Evolutionary conservation across 164 flowering plant genomes (phyloP), one percentile per base, ranked within the genome.

Genomic region (grape (Vitis vinifera)): DNA sequence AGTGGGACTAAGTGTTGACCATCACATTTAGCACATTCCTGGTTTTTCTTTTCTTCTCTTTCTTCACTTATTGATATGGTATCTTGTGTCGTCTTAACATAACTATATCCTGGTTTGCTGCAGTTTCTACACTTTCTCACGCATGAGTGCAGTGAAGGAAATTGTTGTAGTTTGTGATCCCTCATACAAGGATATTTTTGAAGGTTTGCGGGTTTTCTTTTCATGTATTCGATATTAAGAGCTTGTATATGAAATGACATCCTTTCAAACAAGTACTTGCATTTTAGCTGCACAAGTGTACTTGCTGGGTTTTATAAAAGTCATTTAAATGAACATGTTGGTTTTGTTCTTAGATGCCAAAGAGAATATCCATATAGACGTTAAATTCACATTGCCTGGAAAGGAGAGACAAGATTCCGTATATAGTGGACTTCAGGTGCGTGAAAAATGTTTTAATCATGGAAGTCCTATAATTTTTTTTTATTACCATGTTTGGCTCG

Each of bases 321-420:
- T 53, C 48, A 15, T 59, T 66, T 7, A 31, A 59, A 23, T 29
- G 48, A 51, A 73, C 14, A 23, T 67, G 11, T 69, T 65, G 51
- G 14, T 72, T 17, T 66, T 78, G 47, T 61, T 76, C 65, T 60
- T 80, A 95, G 99, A 89, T 15, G 71, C 90, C 44, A 77, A 63
- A 67, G 84, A 76, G n/a, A 77, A 79, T 71, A 85, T 89, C 53
- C 63, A 64, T 29, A 86, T 90, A 15, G 90, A 87, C 76, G 83
- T 95, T 48, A 95, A 93, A 80, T 93, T 93, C 74, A 83, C 98
- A 56, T 73, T 87, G 66, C 99, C 99, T 56, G 99, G 99, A 67
- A 93, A 93, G 81, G 99, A 95, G 83, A 90, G 99, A 75, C 99
- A 95, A 79, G 99, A 95, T 86, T 95, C 99, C 62, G 99, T 95